Evolutionary conservation across 2,329 filamentous ascomycete species (phyloP).

Genomic region (Epichloe elymi): DNA sequence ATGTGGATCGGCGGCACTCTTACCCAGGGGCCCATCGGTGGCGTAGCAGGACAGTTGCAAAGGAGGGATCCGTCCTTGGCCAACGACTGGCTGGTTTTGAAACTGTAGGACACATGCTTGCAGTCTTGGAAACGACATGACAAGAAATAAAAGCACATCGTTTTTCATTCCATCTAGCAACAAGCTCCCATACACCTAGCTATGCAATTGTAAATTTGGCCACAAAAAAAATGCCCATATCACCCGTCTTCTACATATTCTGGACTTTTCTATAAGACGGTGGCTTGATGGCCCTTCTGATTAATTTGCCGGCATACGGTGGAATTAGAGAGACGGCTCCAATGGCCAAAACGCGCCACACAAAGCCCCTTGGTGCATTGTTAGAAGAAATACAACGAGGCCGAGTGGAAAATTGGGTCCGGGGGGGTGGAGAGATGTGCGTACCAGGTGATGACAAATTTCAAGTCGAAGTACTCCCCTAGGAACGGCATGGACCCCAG

Average conservation of each 20-base stretch:
- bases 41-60: constrained; percentile 50
- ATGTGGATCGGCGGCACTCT: constrained; percentile 60
- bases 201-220: background rate
- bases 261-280: constrained; percentile 92
- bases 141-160: background rate
- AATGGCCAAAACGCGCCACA: constrained; percentile 78
- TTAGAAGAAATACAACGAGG: constrained; percentile 8
- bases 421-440: constrained; percentile 13
- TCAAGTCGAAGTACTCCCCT: constrained; percentile 75
- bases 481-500: constrained; percentile 75
- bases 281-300: constrained; percentile 74
- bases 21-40: constrained; percentile 60
- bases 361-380: constrained; percentile 53
- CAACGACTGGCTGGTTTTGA: constrained; percentile 38
- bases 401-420: background rate
- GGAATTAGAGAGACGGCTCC: constrained; percentile 70
- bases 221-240: constrained; percentile 5
- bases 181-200: background rate
- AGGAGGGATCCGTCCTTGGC: constrained; percentile 24
- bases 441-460: constrained; percentile 59
- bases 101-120: constrained; percentile 25
- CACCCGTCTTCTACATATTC: constrained; percentile 34
- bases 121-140: background rate
- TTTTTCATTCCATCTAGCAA: background rate
- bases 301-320: constrained; percentile 75